Percentiles rank a stretch among this genome's conserved stretches.
Evolutionary conservation across 192 early-diverging fungal species (phyloP).

Genomic region (Paraglomus brasilianum): DNA sequence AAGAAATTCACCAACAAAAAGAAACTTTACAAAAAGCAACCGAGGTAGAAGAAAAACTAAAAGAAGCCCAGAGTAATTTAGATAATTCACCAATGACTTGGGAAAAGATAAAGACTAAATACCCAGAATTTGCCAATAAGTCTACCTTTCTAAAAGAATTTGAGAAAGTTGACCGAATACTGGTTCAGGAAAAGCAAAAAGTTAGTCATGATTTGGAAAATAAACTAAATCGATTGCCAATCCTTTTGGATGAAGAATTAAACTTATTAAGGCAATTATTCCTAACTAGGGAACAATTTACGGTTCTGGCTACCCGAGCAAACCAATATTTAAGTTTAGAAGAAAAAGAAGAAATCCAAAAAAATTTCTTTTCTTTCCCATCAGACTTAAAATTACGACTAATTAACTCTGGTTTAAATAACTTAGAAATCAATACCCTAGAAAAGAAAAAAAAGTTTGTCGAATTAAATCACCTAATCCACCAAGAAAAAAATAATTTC

Average conservation of each 20-base stretch:
- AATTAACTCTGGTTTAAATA: constrained; percentile 4
- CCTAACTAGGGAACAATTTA: constrained; percentile 9
- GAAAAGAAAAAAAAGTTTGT: constrained; percentile 16
- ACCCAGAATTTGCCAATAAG: neutral
- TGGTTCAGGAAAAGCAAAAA: neutral
- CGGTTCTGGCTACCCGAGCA: neutral
- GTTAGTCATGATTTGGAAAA: neutral
- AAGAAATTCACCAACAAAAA: neutral
- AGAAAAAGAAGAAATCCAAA: neutral
- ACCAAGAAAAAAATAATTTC: neutral
- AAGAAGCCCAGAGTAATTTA: neutral
- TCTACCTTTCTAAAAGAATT: neutral
- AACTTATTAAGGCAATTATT: neutral
- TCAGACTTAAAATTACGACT: neutral
- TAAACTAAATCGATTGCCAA: neutral
- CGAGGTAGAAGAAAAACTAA: neutral
- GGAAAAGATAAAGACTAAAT: neutral
- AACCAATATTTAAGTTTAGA: neutral
- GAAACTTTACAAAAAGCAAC: neutral
- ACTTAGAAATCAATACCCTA: neutral
- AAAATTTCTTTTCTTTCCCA: neutral
- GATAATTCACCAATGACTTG: neutral
- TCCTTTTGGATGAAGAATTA: constrained; percentile 2
- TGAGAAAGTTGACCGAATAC: neutral
- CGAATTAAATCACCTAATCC: neutral